Percentiles rank a stretch among this genome's conserved stretches.
These are phyloP conservation scores for Auxenochlorella pyrenoidosa DNA, from an alignment of 139 green algal species.

Conservation along the genomic window DNA sequence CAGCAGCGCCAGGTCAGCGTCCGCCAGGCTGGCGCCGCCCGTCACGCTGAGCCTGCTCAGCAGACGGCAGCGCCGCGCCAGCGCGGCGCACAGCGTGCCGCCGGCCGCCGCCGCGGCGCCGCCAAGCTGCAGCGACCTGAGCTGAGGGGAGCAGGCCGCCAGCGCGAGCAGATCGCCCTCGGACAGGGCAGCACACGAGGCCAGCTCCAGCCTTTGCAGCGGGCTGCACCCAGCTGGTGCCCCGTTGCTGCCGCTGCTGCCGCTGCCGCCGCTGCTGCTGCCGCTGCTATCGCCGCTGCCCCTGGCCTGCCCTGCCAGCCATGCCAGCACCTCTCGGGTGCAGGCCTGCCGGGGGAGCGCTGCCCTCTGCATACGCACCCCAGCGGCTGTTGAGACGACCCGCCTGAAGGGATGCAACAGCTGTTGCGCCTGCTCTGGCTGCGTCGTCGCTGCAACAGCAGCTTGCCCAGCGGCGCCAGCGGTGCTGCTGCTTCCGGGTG, in stretches of 20 bases:
- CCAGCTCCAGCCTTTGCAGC: constrained; percentile 22
- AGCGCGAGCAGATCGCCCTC: constrained; percentile 9
- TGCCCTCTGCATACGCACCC: background rate
- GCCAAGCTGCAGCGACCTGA: constrained; percentile 15
- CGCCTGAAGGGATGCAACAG: background rate
- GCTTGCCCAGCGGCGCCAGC: too few relatives aligned
- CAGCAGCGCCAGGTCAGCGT: constrained; percentile 16
- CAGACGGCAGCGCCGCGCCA: constrained; percentile 9
- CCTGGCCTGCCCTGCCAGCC: constrained; percentile 16
- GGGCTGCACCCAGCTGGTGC: background rate
- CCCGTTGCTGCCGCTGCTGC: background rate
- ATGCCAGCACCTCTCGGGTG: constrained; percentile 15
- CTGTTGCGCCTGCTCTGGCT: background rate
- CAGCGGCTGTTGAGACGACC: background rate
- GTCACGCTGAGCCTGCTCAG: background rate
- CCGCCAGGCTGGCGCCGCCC: background rate
- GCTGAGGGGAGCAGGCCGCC: constrained; percentile 12
- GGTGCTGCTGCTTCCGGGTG: too few relatives aligned
- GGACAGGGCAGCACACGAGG: background rate
- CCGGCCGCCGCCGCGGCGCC: background rate
- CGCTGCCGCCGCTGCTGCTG: background rate
- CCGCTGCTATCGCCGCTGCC: background rate
- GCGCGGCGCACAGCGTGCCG: background rate
- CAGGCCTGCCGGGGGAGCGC: constrained; percentile 12
- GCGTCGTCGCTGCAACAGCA: too few relatives aligned